phyloP scores from a whole-genome alignment of 192 early-diverging fungal species.

The Kappamyces sp. region DNA sequence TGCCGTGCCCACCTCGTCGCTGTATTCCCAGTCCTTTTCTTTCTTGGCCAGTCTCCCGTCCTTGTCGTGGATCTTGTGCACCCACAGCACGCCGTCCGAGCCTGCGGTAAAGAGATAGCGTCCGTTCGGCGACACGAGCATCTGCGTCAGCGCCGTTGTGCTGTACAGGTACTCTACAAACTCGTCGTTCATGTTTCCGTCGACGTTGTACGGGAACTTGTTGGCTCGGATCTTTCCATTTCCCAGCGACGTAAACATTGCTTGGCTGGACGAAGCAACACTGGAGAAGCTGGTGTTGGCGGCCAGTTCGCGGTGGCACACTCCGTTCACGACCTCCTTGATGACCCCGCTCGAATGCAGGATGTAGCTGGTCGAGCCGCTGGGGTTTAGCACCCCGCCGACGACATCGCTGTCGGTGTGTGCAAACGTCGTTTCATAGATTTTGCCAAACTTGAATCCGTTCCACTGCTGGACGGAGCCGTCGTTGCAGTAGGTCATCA shows the following conservation, averaged over 20 bases:
- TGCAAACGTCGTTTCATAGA: constrained; percentile 22
- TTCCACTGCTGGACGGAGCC: constrained; percentile 49
- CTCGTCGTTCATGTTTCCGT: constrained; percentile 13
- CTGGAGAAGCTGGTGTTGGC: too few species aligned
- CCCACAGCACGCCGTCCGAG: constrained; percentile 46
- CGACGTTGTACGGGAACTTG: constrained; percentile 33
- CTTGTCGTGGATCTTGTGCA: constrained; percentile 42
- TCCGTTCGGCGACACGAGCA: constrained; percentile 45
- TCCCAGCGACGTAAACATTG: too few species aligned
- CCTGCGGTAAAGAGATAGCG: constrained; percentile 42
- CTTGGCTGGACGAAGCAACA: too few species aligned
- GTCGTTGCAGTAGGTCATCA: constrained; percentile 46
- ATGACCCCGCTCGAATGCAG: too few species aligned
- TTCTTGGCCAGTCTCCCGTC: constrained; percentile 34
- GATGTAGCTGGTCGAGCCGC: not conserved
- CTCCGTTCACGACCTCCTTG: constrained; percentile 15
- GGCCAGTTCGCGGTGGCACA: not conserved
- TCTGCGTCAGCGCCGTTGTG: constrained; percentile 27
- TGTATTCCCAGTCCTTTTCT: constrained; percentile 44
- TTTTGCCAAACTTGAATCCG: constrained; percentile 26
- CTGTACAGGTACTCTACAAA: constrained; percentile 33
- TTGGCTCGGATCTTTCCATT: constrained; percentile 34
- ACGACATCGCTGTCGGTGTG: too few species aligned
- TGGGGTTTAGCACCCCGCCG: constrained; percentile 22
- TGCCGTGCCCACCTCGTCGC: constrained; percentile 42